Base-by-base conservation (phyloP, 108 stramenopile species). In the Discostella stelligeroides region DNA sequence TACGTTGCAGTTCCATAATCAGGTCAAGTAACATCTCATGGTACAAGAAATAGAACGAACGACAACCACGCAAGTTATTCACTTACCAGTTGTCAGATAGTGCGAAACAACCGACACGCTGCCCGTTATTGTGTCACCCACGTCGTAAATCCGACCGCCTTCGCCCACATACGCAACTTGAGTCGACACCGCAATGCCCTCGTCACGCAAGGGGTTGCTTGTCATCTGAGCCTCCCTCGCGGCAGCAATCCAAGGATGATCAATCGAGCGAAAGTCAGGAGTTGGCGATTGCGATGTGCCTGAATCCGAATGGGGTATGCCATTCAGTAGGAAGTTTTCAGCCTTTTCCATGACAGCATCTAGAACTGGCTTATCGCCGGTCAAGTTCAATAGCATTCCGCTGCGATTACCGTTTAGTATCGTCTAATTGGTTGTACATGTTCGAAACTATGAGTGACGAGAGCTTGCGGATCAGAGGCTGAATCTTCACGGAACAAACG, bases 81-180 rank as follows among this genome's bases (percentile, higher is more conserved):
- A 50, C 60, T 50, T 29, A 65, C 72, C 76, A 13, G 87, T 92
- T 48, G 80, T 66, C 46, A 98, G 68, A 75, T 87, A 97, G 29
- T 86, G 82, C 8, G 81, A 59, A 23, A 86, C 88, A 56, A 89
- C 91, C 49, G 83, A 58, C 8, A 75, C 63, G 40, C 88, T 76
- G 1, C 96, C 96, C 27, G 57, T 63, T 21, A 96, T 82, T 37
- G 53, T 56, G 23, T 95, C 95, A 2, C 86, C 89, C 1, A 66
- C 66, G 34, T 86, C 69, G 63, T 81, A 97, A 20, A 98, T 53
- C 1, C 69, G 68, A 14, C 94, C 97, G 20, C 95, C 96, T 75
- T 88, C 83, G n/a, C 80, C 94, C 53, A 94, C 88, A 67, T 92
- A 91, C 27, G 84, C 84, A 5, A 96, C 92, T 65, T 86, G 85